phyloP scores from a whole-genome alignment of 164 flowering plant genomes.

The Vitis amurensis region DNA sequence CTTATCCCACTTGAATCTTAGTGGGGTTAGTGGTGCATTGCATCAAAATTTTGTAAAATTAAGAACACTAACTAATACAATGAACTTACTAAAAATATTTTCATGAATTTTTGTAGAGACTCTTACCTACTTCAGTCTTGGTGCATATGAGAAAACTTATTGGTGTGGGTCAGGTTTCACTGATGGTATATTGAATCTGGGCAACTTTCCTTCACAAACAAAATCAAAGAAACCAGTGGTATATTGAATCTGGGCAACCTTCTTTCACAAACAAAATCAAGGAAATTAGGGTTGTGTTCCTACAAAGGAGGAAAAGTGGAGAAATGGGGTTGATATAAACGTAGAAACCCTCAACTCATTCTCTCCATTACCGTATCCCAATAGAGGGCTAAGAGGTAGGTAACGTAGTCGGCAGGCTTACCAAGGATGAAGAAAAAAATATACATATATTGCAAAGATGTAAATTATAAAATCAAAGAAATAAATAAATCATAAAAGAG shows the following conservation, averaged over 20 bases:
- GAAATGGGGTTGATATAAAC: neutral
- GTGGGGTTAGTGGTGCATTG: too few species aligned
- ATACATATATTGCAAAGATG: neutral
- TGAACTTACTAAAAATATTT: too few species aligned
- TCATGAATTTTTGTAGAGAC: too few species aligned
- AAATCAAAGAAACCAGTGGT: too few species aligned
- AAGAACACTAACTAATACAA: too few species aligned
- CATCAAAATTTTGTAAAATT: too few species aligned
- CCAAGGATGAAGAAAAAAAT: neutral
- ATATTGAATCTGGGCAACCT: neutral
- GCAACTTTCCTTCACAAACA: too few species aligned
- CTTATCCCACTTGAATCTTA: too few species aligned
- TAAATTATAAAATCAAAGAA: neutral
- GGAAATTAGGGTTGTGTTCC: neutral
- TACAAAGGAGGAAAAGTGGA: neutral
- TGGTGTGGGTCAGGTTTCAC: too few species aligned
- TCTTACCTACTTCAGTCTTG: too few species aligned
- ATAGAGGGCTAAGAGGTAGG: neutral
- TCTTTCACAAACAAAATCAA: neutral
- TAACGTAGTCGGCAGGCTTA: constrained; percentile 30
- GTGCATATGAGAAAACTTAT: too few species aligned
- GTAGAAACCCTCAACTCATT: neutral
- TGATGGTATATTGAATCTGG: neutral
- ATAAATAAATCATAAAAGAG: neutral
- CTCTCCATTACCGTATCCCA: neutral